Base-by-base conservation (phyloP, 2,329 filamentous ascomycete genomes). In the Fusarium torulosum region DNA sequence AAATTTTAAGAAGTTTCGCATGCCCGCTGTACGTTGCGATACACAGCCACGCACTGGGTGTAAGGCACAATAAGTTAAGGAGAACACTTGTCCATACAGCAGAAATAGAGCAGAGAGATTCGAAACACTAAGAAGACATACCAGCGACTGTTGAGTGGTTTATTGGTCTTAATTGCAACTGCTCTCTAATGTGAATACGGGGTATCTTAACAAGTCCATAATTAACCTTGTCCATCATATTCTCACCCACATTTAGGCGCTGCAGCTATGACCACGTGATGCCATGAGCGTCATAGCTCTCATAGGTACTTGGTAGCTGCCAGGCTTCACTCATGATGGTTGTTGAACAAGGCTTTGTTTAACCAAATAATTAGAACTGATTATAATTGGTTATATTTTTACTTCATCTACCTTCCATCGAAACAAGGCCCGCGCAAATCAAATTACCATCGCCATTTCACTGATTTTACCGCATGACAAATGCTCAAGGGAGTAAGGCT, bases 201-300 rank as follows among this genome's bases (percentile, higher is more conserved):
- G 15, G 33, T 37, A 37, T 37, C 9, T 37, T n/a, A n/a, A 37
- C 35, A 37, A n/a, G 35, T 37, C 17, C 10, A n/a, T 37, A 37
- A 37, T 37, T 37, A 37, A 37, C 35, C 35, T 37, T 37, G 35
- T 35, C 31, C 17, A 35, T 35, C 14, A 8, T n/a, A 7, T 35
- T 17, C 31, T 17, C 15, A 17, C 31, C 31, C 14, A 8, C 15
- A 35, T 17, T 13, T 35, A 8, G 8, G 45, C 27, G 25, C 60
- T 49, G 29, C 43, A 54, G 25, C 47, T 53, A 23, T 9, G n/a
- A 27, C 52, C 60, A 66, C 57, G 56, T 69, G 61, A 69, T 63
- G 60, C 49, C 31, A 49, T 31, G 25, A 42, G 38, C 65, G 66
- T 69, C 66, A 69, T 66, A 66, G 55, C 54, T 67, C 45, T 59